A percentile compares a stretch with the other conserved stretches of the same genome.
Evolutionary conservation across 805 yeast species (phyloP).

Genomic region (Spathaspora boniae): DNA sequence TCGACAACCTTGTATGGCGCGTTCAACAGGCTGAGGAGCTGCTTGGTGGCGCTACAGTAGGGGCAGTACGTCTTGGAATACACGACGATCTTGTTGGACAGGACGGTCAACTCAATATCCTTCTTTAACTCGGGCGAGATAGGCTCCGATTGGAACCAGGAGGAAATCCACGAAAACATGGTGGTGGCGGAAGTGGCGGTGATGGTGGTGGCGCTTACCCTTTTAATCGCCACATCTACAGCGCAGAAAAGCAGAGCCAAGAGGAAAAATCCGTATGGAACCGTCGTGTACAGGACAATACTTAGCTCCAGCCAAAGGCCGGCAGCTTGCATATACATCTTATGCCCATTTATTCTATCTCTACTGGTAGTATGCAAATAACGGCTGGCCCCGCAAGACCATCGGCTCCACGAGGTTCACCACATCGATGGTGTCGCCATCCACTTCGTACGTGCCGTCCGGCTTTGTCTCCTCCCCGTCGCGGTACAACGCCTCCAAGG

Average conservation of each 20-base stretch:
- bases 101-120: conserved; percentile 6
- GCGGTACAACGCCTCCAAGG: conserved; percentile 7
- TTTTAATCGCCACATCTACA: too few species aligned
- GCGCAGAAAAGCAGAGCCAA: too few species aligned
- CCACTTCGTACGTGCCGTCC: conserved; percentile 8
- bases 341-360: too few species aligned
- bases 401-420: conserved; percentile 7
- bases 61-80: conserved; percentile 32
- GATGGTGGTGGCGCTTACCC: too few species aligned
- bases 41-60: conserved; percentile 24
- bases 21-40: conserved; percentile 12
- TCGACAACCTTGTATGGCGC: conserved; percentile 23
- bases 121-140: conserved; percentile 4
- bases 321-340: too few species aligned
- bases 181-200: background rate
- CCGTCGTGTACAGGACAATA: too few species aligned
- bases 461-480: conserved; percentile 1
- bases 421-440: conserved; percentile 9
- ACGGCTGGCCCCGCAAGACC: conserved; percentile 11
- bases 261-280: too few species aligned
- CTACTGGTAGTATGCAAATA: conserved; percentile 12
- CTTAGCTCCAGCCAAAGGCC: too few species aligned
- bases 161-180: conserved; percentile 16
- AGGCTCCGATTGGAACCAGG: conserved; percentile 15
- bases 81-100: conserved; percentile 16